Evolutionary conservation across 768 basidiomycete species (phyloP).

Genomic region (Tulasnella sp.): DNA sequence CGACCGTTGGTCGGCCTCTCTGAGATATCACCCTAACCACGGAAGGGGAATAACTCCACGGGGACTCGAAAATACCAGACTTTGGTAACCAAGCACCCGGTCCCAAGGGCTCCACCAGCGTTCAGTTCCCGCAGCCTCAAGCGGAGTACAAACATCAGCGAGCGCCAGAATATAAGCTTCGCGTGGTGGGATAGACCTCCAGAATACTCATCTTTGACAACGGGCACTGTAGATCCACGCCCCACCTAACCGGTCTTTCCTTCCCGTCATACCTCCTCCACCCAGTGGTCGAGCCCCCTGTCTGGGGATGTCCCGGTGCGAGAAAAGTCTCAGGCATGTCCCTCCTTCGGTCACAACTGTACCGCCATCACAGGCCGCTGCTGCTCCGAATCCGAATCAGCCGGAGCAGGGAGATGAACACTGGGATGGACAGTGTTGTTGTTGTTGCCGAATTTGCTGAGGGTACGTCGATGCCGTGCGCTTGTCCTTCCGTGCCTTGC

Average conservation of each 20-base stretch:
- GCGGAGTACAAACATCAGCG: not conserved
- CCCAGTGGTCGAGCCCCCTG: not conserved
- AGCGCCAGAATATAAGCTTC: not conserved
- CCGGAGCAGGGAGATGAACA: too few relatives aligned
- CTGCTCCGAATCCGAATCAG: too few relatives aligned
- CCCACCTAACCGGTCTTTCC: not conserved
- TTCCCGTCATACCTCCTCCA: not conserved
- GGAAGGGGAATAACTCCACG: not conserved
- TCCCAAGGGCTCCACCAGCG: not conserved
- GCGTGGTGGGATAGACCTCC: not conserved
- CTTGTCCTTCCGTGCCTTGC: too few relatives aligned
- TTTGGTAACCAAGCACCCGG: not conserved
- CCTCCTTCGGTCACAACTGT: too few relatives aligned
- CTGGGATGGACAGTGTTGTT: too few relatives aligned
- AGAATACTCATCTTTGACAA: not conserved
- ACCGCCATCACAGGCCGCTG: too few relatives aligned
- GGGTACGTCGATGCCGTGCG: too few relatives aligned
- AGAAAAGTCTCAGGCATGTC: not conserved
- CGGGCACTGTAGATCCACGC: not conserved
- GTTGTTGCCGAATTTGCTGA: too few relatives aligned
- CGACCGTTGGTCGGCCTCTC: too few relatives aligned
- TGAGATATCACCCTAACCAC: too few relatives aligned
- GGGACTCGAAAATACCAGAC: too few relatives aligned
- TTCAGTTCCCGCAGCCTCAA: not conserved
- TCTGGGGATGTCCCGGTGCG: not conserved